phyloP scores from a whole-genome alignment of 2,329 filamentous ascomycete genomes.

The Colletotrichum aenigma region DNA sequence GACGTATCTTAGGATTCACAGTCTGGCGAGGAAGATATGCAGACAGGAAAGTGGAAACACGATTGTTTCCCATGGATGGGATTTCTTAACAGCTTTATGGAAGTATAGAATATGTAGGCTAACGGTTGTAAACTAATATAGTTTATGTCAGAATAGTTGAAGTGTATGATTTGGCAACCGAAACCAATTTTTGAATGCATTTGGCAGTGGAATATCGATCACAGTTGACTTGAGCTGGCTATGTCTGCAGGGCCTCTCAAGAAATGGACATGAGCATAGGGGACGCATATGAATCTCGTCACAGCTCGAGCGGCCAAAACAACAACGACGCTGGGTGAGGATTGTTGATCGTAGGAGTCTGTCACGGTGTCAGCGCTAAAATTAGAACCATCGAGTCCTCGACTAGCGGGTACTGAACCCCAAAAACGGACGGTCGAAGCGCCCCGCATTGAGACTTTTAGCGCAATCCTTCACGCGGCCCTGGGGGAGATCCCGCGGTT shows the following conservation, averaged over 20 bases:
- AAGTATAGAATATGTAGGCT: no score
- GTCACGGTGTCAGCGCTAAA: neutral
- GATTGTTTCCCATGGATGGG: accelerated
- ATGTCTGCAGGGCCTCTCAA: neutral
- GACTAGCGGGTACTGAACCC: neutral
- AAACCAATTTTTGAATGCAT: neutral
- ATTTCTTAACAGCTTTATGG: neutral
- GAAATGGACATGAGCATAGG: accelerated
- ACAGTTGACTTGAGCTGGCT: neutral
- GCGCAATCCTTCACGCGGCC: neutral
- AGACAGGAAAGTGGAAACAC: neutral
- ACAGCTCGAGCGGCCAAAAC: neutral
- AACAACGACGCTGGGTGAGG: accelerated
- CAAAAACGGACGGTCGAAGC: neutral
- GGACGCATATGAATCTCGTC: neutral
- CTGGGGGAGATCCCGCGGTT: neutral
- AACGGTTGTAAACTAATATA: neutral
- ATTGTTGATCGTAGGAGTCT: neutral
- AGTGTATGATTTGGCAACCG: neutral
- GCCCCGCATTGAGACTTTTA: neutral
- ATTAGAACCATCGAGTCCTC: neutral
- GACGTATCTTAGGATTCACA: accelerated
- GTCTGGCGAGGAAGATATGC: neutral
- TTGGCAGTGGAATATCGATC: neutral
- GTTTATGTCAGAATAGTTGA: accelerated